Conservation (phyloP, 75 land plant species). For the Adiantum capillusveneris region DNA sequence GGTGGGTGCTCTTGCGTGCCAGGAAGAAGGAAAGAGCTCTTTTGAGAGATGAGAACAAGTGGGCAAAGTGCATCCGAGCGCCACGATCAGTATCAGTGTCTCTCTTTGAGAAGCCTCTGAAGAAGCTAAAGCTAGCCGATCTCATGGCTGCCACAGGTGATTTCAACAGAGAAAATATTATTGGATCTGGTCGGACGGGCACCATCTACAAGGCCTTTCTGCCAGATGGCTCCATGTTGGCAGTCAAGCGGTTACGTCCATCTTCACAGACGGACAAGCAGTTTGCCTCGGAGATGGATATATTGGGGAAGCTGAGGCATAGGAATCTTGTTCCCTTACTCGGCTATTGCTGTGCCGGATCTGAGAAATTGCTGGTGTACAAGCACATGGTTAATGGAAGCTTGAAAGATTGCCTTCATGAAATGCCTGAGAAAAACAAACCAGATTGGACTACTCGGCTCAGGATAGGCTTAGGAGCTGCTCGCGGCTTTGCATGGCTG, state of each 20-base stretch:
- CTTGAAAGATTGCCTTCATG: constrained; percentile 50
- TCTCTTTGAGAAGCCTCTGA: constrained; percentile 52
- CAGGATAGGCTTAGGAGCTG: constrained; percentile 77
- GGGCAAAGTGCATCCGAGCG: constrained; percentile 31
- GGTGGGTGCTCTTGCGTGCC: constrained; percentile 39
- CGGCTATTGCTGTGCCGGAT: constrained; percentile 72
- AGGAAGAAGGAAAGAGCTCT: constrained; percentile 14
- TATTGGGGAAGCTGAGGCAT: constrained; percentile 57
- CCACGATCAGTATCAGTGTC: constrained; percentile 63
- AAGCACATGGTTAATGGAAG: constrained; percentile 77
- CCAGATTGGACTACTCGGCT: constrained; percentile 72
- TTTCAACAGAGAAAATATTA: constrained; percentile 60
- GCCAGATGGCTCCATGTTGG: constrained; percentile 63
- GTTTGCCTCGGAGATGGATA: constrained; percentile 75
- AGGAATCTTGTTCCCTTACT: constrained; percentile 75
- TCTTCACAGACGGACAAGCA: constrained; percentile 58
- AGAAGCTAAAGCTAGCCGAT: constrained; percentile 38
- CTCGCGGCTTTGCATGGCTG: constrained; percentile 88
- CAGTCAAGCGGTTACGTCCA: constrained; percentile 77
- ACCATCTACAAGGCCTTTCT: constrained; percentile 67
- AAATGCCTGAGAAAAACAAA: constrained; percentile 5
- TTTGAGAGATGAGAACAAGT: constrained; percentile 32
- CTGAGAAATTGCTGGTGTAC: constrained; percentile 78
- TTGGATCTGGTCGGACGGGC: constrained; percentile 67
- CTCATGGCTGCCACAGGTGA: constrained; percentile 74